Conservation (phyloP, 768 basidiomycete species). For the Lepiota subincarnata region DNA sequence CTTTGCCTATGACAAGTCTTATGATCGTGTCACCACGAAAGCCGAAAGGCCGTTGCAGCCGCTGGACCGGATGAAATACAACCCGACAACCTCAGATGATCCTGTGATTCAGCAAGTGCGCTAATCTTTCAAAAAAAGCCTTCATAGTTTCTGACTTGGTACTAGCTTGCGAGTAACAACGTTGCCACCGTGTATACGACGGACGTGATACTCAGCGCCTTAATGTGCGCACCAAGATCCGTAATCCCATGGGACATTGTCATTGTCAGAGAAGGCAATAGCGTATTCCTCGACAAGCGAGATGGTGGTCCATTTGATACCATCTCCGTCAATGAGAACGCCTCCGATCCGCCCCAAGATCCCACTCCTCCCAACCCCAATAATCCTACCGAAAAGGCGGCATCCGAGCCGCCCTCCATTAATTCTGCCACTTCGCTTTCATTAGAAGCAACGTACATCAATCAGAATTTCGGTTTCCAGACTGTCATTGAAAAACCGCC, state of each 20-base stretch:
- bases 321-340: slow-evolving; percentile 98
- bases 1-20: slow-evolving; percentile 89
- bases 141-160: slow-evolving; percentile 7
- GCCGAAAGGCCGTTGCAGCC: slow-evolving; percentile 87
- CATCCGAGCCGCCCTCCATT: slow-evolving; percentile 75
- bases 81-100: slow-evolving; percentile 96
- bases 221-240: slow-evolving; percentile 95
- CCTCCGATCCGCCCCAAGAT: slow-evolving; percentile 89
- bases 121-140: not conserved
- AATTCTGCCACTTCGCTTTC: slow-evolving; percentile 93
- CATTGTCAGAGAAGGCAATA: slow-evolving; percentile 88
- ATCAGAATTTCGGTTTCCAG: slow-evolving; percentile 98
- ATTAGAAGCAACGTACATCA: slow-evolving; percentile 97
- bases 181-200: slow-evolving; percentile 90
- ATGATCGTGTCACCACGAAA: slow-evolving; percentile 94
- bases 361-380: slow-evolving; percentile 74
- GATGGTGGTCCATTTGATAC: slow-evolving; percentile 97
- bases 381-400: slow-evolving; percentile 63
- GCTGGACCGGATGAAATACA: slow-evolving; percentile 94
- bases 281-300: slow-evolving; percentile 94
- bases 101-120: slow-evolving; percentile 89
- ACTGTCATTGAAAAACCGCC: slow-evolving; percentile 72
- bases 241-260: slow-evolving; percentile 99
- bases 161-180: slow-evolving; percentile 73
- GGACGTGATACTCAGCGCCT: slow-evolving; percentile 88